phyloP scores from a whole-genome alignment of 2,329 filamentous ascomycete species.

The Fusarium burgessii region DNA sequence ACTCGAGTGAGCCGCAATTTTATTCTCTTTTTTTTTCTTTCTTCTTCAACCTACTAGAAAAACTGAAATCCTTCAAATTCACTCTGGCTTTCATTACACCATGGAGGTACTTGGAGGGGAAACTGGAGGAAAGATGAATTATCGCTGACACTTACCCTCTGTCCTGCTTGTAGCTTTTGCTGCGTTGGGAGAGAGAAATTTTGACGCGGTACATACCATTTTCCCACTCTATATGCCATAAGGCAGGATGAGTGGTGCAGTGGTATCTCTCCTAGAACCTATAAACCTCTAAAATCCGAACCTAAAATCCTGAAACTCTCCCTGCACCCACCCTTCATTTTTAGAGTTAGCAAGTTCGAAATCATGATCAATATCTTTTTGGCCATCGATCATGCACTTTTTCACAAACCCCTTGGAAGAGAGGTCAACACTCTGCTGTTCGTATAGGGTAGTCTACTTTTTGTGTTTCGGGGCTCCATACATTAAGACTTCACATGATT shows the following conservation, averaged over 20 bases:
- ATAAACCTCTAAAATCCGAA: background rate
- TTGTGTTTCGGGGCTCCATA: background rate
- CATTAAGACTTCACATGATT: too few species aligned
- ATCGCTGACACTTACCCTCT: constrained; percentile 63
- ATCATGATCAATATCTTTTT: background rate
- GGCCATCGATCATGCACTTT: background rate
- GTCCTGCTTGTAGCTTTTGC: constrained; percentile 52
- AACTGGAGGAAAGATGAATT: constrained; percentile 74
- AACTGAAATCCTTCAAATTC: constrained; percentile 71
- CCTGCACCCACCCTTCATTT: background rate
- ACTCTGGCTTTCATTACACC: constrained; percentile 71
- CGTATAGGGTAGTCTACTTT: background rate
- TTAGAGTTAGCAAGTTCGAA: background rate
- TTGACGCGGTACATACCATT: constrained; percentile 51
- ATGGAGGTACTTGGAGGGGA: constrained; percentile 73
- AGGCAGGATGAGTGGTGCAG: background rate
- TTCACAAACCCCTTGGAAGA: background rate
- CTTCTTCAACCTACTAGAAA: constrained; percentile 59
- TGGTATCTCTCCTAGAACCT: background rate
- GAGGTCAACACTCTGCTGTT: fast-evolving
- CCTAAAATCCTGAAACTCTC: background rate
- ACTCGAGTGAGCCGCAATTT: constrained; percentile 3
- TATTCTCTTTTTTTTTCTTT: constrained; percentile 45
- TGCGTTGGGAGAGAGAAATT: constrained; percentile 54
- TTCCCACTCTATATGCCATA: background rate